Conservation (phyloP, 305 asterid genomes). For the Fraxinus sp. region DNA sequence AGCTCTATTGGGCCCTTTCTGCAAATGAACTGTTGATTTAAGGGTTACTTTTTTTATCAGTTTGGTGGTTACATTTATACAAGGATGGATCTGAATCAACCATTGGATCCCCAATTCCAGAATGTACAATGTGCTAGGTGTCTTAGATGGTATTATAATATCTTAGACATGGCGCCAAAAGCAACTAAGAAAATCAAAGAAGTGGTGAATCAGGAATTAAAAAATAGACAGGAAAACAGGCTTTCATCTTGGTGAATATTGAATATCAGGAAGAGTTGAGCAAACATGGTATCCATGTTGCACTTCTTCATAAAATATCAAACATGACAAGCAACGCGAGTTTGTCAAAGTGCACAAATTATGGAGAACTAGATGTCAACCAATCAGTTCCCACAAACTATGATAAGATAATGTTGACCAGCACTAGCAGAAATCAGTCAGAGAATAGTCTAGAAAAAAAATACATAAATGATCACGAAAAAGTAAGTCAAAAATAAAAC, state of each 20-base stretch:
- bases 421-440: not conserved
- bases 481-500: not conserved
- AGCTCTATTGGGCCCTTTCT: not conserved
- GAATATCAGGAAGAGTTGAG: not conserved
- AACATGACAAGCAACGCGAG: not conserved
- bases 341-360: not conserved
- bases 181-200: not conserved
- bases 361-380: not conserved
- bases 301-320: not conserved
- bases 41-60: not conserved
- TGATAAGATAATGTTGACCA: not conserved
- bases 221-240: not conserved
- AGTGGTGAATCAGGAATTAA: not conserved
- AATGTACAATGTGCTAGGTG: not conserved
- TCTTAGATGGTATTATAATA: not conserved
- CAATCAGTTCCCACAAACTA: not conserved
- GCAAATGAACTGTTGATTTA: constrained; percentile 1
- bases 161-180: not conserved
- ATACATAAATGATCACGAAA: not conserved
- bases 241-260: not conserved
- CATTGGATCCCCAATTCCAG: not conserved
- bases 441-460: not conserved
- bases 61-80: not conserved
- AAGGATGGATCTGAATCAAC: not conserved
- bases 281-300: not conserved